Base-by-base conservation (phyloP, 805 yeast species). In the Ogataea paradorogensis region DNA sequence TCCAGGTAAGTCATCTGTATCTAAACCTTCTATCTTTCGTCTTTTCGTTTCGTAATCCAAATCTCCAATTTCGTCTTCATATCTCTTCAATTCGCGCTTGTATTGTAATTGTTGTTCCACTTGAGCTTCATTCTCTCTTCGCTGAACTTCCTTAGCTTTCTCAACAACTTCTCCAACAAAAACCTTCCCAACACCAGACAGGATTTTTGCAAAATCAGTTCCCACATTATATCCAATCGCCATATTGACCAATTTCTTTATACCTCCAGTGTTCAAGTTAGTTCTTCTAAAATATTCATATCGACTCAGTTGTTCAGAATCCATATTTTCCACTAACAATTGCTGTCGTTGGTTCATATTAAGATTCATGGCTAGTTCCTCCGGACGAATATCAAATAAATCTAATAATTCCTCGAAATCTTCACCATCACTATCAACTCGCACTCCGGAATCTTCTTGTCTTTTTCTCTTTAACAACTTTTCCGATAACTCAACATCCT, bases 91-190 rank as follows among this genome's bases (percentile, higher is more conserved):
- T 42, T 44, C 61, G 56, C 51, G 60, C 54, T 74, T 76, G 52
- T 74, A 66, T 20, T 65, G 63, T 29, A 63, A 54, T 45, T 68
- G 66, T 35, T 66, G 69, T 21, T 58, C 45, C 9, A 62, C 65
- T 50, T 63, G 51, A 40, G 68, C 58, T 62, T 74, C 69, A 52
- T 69, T 62, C 52, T 76, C 75, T 42, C 74, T 68, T 39, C 73
- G 67, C 55, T 86, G 90, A 1, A 85, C 78, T 37, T 78, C 83
- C 46, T 82, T 71, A 0, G 96, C 95, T 52, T 78, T 71, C 46
- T 90, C 95, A 9, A 90, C 83, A 13, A 90, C 74, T 52, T 90
- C 97, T 9, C 96, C 95, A n/a, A 89, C 74, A 58, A 86, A 82
- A 51, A 87, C 84, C 58, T 90, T 90, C 2, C 95, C 84, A 40